Percentiles rank a stretch among this genome's conserved stretches.
Conservation (phyloP, 345 rosid genomes). For the Limnanthes douglasii region DNA sequence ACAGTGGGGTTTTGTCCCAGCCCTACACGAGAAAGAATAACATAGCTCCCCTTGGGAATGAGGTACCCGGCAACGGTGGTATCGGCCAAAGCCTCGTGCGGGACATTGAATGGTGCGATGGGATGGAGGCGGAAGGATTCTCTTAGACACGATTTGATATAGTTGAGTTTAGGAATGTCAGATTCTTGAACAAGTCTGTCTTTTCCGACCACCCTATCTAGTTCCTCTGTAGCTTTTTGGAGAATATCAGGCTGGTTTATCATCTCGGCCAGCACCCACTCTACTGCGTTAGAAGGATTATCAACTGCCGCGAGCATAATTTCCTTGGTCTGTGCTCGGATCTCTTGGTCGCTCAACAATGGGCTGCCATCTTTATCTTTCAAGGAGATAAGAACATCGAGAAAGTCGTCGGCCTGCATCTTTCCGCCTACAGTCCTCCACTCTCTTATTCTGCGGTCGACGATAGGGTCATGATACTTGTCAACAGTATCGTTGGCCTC, state of each 20-base stretch:
- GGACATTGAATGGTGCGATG: conserved; percentile 10
- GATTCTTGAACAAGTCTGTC: conserved; percentile 39
- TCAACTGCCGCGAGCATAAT: conserved; percentile 17
- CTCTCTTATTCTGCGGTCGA: neutral
- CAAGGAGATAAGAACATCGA: neutral
- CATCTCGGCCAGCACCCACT: conserved; percentile 39
- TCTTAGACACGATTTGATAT: conserved; percentile 28
- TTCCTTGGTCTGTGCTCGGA: conserved; percentile 27
- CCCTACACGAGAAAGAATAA: conserved; percentile 16
- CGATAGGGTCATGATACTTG: conserved; percentile 10
- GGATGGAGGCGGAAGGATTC: conserved; percentile 40
- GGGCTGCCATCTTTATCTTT: neutral
- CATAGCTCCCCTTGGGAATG: conserved; percentile 37
- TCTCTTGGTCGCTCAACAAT: neutral
- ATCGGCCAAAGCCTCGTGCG: conserved; percentile 20
- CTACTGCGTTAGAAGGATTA: conserved; percentile 25
- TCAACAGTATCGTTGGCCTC: neutral
- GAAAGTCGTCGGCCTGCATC: neutral
- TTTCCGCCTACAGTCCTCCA: neutral
- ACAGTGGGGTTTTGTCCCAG: conserved; percentile 11
- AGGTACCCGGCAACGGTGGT: conserved; percentile 19
- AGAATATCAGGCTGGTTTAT: conserved; percentile 21
- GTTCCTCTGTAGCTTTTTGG: conserved; percentile 17
- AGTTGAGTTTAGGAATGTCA: conserved; percentile 22
- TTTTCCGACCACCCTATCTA: conserved; percentile 27